Conservation (phyloP, 331 rosid species). For the Acacia pycnantha region DNA sequence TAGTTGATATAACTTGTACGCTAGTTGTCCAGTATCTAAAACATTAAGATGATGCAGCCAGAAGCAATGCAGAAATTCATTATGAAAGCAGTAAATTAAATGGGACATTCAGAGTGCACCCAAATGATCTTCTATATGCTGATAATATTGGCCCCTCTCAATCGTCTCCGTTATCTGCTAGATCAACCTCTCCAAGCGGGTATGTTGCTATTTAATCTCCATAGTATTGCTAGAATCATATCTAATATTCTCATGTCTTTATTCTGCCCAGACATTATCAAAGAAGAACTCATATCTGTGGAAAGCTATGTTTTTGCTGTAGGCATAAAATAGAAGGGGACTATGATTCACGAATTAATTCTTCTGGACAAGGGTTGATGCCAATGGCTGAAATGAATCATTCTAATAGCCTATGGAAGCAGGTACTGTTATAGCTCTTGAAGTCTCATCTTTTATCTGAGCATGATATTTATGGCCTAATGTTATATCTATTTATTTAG, state of each 20-base stretch:
- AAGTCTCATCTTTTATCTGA: slow-evolving; percentile 20
- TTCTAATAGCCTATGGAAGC: slow-evolving; percentile 67
- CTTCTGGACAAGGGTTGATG: slow-evolving; percentile 67
- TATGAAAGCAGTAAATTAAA: slow-evolving; percentile 44
- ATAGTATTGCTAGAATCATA: slow-evolving; percentile 18
- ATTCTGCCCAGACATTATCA: slow-evolving; percentile 7
- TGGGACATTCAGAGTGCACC: slow-evolving; percentile 47
- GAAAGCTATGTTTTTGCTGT: slow-evolving; percentile 31
- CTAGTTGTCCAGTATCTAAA: slow-evolving; percentile 37
- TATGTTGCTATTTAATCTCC: slow-evolving; percentile 33
- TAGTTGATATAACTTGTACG: slow-evolving; percentile 37
- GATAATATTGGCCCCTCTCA: slow-evolving; percentile 56
- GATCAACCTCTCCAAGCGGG: slow-evolving; percentile 68
- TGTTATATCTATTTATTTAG: slow-evolving; percentile 38
- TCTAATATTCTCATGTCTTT: slow-evolving; percentile 7
- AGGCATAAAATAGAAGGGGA: slow-evolving; percentile 70
- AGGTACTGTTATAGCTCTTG: slow-evolving; percentile 52
- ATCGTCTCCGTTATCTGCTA: slow-evolving; percentile 58
- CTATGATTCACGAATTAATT: slow-evolving; percentile 49
- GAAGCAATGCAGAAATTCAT: slow-evolving; percentile 38
- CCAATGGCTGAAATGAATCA: slow-evolving; percentile 56
- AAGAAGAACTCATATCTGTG: slow-evolving; percentile 26
- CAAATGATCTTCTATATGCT: slow-evolving; percentile 42
- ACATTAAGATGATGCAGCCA: slow-evolving; percentile 40
- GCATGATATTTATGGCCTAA: slow-evolving; percentile 29